Evolutionary conservation across 176 grass and related monocot species (phyloP), one percentile per base, ranked within the genome.

Genomic region (Carex littledalei): DNA sequence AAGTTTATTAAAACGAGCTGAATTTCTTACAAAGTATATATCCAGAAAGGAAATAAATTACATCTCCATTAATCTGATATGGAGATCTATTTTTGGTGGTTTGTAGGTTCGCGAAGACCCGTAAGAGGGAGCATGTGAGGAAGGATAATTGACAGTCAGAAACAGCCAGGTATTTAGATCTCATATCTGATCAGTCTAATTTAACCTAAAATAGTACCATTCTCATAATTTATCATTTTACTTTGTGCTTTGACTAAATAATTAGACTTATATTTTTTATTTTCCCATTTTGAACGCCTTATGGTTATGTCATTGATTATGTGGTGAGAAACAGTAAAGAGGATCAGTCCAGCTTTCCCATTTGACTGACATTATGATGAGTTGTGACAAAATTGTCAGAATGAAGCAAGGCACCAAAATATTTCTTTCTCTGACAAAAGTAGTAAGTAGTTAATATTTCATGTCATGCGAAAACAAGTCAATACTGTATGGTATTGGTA

Each of bases 81-180:
- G 72, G 72, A 76, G 47, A 76, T 53, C 21, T 21, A 11, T 54
- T 76, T 14, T 54, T 5, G 14, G 35, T 47, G 68, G 17, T 11
- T 45, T 76, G 45, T 12, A 3, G 71, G 4, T 53, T 21, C 10
- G 45, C 3, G 8, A 52, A 76, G 68, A 72, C 68, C 68, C 1
- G 24, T 57, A 84, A 70, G 43, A 85, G 55, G 20, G 24, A 47
- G 52, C 83, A 75, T 39, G 83, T 78, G 84, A 85, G 50, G 31
- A 76, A 56, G 84, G 39, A 83, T 83, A 83, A 83, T 83, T 83
- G 34, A 16, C 34, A 52, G 80, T 83, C 80, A 83, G 80, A 83
- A 67, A 65, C 8, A 15, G 12, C 31, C 80, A 83, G 80, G 45
- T 62, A 8, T 66, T 67, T 65, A 65, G 80, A 83, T 83, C 80